Evolutionary conservation across 2,329 filamentous ascomycete species (phyloP), one percentile per base, ranked within the genome.

Genomic region (Botrytis cinerea): DNA sequence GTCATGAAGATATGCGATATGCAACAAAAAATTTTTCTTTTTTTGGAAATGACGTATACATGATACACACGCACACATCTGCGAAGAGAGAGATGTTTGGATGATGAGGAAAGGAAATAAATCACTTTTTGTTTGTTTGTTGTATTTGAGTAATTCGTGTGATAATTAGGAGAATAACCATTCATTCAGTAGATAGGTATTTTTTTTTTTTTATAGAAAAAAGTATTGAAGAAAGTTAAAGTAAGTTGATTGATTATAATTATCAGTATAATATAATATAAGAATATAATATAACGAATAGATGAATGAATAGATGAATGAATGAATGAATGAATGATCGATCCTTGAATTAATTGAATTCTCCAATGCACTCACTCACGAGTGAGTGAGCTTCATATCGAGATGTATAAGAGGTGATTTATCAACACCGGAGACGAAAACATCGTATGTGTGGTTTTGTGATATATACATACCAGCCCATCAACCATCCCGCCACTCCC

Each of bases 1-100:
- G 51, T 57, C 51, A 57, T 57, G 51, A 57, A 54, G 25, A n/a
- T n/a, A 54, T 54, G 48, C 48, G 51, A 57, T 28, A 57, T 57
- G 51, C 51, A 57, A 57, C 51, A 57, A 54, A 54, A 7, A 5
- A 16, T 3, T 54, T 54, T 18, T 28, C 12, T 16, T 18, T 16
- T 28, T 7, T n/a, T 16, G 51, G 43, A 14, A 14, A 57, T 57
- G 51, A 57, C 51, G 51, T 57, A 57, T 18, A 57, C 28, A 25
- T 32, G 51, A 57, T 57, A 57, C 51, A 57, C 14, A 43, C 14
- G 14, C 14, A 43, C 14, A 14, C 9, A 43, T 7, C 10, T 38
- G 9, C 2, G 43, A 45, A 45, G 43, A 45, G 16, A 18, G 43
- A 45, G 18, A 38, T 38, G 38, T 38, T 38, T 38, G 38, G 38